Base-by-base conservation (phyloP, 345 rosid species). In the Adansonia digitata region DNA sequence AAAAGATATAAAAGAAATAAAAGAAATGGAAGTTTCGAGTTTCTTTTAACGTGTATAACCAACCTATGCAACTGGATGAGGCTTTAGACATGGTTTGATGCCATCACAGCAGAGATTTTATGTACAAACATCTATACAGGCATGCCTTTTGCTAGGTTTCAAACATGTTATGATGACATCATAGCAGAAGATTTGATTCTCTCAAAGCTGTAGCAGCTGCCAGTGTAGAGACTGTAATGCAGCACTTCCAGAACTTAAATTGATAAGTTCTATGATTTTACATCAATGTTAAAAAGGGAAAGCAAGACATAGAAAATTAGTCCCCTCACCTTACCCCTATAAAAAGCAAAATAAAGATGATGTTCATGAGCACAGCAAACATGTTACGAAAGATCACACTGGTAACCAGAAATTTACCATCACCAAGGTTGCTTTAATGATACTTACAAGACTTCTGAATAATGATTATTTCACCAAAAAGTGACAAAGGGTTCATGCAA, bases 1-100 rank as follows among this genome's bases (percentile, higher is more conserved):
- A 76, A 77, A 71, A n/a, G n/a, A n/a, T n/a, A n/a, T n/a, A n/a
- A n/a, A 73, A 43, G 65, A 77, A 37, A 48, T 20, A 72, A 42
- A 76, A 43, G 53, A 76, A 35, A 42, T 10, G 35, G 29, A 70
- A 65, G n/a, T 24, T 26, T 7, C 59, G 62, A 56, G 45, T 49
- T 34, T 40, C 46, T 62, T 63, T 26, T 12, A 43, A 35, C 43
- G 72, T n/a, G 17, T 17, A 29, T 60, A 17, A 39, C 37, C 14
- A 27, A 72, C 14, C 18, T 39, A 37, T 72, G 37, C 42, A 20
- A 40, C 65, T 8, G 42, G 35, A 37, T 53, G 64, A 17, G 63
- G 64, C 7, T 43, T 43, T 8, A 26, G 18, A 69, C 73, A 46
- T 18, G 15, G 73, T 18, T 17, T 5, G 14, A n/a, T 46, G 62